Evolutionary conservation across 2,329 filamentous ascomycete species (phyloP), one percentile per base, ranked within the genome.

Genomic region (Exophiala aquamarina): DNA sequence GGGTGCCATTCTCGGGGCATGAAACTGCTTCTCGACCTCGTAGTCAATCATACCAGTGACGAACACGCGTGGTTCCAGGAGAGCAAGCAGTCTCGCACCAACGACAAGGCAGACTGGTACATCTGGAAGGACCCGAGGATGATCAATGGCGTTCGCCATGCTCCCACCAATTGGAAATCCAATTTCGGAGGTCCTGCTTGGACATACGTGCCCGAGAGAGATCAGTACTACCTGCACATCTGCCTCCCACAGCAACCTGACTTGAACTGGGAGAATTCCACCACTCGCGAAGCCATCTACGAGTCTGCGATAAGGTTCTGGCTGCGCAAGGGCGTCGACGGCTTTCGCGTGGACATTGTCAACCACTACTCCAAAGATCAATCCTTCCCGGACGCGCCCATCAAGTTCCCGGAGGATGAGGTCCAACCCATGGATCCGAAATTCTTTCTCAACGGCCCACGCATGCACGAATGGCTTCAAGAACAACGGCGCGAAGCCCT

Each of bases 231-330:
- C 59, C 75, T 89, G 1, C 81, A 84, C 52, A 73, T 90, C 10
- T 90, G 87, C 62, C 79, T 81, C 7, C 76, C 76, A 5, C 77
- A 84, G 52, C 86, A 89, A 63, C 86, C 87, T 0, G 87, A 90
- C 57, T 70, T 90, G 10, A 90, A 90, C 64, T 90, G 85, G 85
- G 83, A 89, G 59, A 85, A 82, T 45, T 67, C 71, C 0, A 77
- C 75, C 15, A 76, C 81, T 0, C 76, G 86, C 3, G 66, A 75
- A 26, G 85, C 84, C 6, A 79, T 88, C 15, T 86, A 87, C 63
- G 74, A 84, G 23, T 74, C 73, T 6, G 72, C 82, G 1, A 85
- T 89, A 78, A 74, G 77, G 33, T 90, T 89, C 61, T 90, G 86
- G 87, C 74, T 89, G 1, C 70, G 83, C 28, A 75, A 77, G 17